Conservation (phyloP, 1,284 basidiomycete genomes). For the Athelia sp. region DNA sequence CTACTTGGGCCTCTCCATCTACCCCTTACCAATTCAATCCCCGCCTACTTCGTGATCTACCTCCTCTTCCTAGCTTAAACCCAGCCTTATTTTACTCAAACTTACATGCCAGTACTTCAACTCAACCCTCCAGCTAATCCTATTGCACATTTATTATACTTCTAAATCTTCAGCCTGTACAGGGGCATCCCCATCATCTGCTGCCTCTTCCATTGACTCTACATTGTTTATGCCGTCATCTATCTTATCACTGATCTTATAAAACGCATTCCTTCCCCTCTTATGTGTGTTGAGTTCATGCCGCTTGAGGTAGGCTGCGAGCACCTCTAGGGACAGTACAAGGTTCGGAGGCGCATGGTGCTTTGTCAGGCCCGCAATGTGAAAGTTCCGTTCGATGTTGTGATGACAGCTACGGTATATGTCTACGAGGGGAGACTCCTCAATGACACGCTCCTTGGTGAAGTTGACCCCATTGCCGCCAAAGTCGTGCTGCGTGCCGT, state of each 20-base stretch:
- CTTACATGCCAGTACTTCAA: background rate
- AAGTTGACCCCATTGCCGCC: slow-evolving; percentile 13
- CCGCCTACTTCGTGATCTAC: background rate
- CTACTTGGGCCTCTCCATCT: background rate
- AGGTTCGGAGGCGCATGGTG: slow-evolving; percentile 14
- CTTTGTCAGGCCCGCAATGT: slow-evolving; percentile 9
- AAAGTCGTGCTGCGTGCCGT: slow-evolving; percentile 7
- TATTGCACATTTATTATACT: background rate
- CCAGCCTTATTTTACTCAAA: background rate
- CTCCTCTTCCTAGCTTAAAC: background rate
- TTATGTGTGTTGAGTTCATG: slow-evolving; percentile 1
- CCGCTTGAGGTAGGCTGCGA: background rate
- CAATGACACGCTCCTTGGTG: slow-evolving; percentile 12
- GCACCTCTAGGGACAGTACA: slow-evolving; percentile 8
- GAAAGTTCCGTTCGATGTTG: slow-evolving; percentile 15
- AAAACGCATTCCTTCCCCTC: background rate
- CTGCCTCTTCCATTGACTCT: background rate
- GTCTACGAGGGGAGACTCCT: slow-evolving; percentile 16
- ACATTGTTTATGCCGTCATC: background rate
- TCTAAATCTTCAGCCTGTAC: background rate
- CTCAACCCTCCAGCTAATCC: background rate
- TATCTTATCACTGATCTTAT: background rate
- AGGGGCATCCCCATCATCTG: background rate
- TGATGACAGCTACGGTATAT: slow-evolving; percentile 10
- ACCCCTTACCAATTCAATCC: too few species aligned